Conservation (phyloP, 163 green algal species). For the Picocystis sp. region DNA sequence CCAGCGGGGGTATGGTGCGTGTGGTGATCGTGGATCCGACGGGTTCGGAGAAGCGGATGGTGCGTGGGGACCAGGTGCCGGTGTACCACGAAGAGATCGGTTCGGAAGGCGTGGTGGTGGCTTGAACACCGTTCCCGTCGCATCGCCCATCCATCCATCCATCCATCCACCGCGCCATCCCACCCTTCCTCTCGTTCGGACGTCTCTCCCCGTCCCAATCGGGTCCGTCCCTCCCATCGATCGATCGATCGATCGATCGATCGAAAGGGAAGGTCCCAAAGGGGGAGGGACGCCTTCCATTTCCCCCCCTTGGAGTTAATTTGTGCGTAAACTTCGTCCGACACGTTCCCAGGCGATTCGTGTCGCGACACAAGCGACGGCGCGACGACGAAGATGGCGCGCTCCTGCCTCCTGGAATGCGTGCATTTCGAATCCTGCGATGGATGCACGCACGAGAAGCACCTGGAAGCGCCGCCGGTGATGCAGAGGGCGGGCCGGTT, state of each 20-base stretch:
- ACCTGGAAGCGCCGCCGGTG: constrained; percentile 4
- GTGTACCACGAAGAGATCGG: constrained; percentile 3
- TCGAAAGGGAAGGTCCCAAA: background rate
- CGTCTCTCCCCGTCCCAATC: no score
- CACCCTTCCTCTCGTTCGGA: background rate
- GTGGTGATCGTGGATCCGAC: constrained; percentile 8
- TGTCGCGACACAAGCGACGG: no score
- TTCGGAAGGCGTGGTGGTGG: background rate
- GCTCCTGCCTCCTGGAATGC: constrained; percentile 8
- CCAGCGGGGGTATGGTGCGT: constrained; percentile 2
- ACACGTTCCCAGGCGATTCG: no score
- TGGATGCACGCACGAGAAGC: constrained; percentile 12
- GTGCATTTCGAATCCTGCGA: constrained; percentile 15
- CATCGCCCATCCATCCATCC: background rate
- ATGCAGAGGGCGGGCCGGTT: constrained; percentile 1
- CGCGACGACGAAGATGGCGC: background rate
- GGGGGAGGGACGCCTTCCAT: no score
- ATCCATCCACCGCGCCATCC: background rate
- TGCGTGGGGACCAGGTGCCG: constrained; percentile 5
- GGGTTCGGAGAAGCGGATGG: background rate
- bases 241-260: background rate
- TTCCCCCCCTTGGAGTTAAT: no score
- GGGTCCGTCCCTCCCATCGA: background rate
- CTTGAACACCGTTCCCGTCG: background rate
- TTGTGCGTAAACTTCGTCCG: no score